Evolutionary conservation across 768 basidiomycete species (phyloP), one percentile per base, ranked within the genome.

Genomic region (Leucocoprinus leucothites): DNA sequence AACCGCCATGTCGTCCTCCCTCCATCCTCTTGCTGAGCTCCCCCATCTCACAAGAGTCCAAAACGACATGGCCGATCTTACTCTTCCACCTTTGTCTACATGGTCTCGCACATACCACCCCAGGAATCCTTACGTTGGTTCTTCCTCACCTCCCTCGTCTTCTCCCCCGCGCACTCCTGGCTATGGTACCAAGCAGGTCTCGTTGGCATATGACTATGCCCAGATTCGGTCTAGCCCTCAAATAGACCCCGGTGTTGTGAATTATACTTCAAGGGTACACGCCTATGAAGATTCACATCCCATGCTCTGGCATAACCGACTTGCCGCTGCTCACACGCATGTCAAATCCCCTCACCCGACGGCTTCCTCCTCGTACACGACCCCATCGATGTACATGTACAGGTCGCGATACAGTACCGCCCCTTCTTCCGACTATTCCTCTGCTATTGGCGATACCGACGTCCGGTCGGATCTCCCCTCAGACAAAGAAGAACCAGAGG

Each of bases 1-100:
- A 69, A 77, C 75, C 50, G 57, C 66, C 75, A 78, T 77, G 75
- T 74, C 70, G 59, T 61, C 67, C 61, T 57, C 45, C 48, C 65
- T 63, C 41, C 67, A 67, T 55, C 61, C 70, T 41, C 64, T 64
- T 25, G 35, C 45, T 11, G 44, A 38, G 19, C 58, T 60, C 63
- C 35, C 58, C 65, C 48, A 63, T 64, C 49, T 57, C 58, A 42
- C 58, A 58, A 25, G 57, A 54, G 59, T 54, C 60, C 40, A 64
- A 63, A 61, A 67, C 28, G 48, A 60, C 3, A 35, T 51, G 19
- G 60, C 64, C 41, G 62, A 67, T 56, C 43, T 48, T 2, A 45
- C 50, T 14, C 48, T 57, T 0, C 66, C 59, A 45, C 58, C 62
- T n/a, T 9, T 58, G 0, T 53, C 62, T 11, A 58, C 52, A 9